Conservation (phyloP, 1,284 basidiomycete species). For the Leccinum huronense region DNA sequence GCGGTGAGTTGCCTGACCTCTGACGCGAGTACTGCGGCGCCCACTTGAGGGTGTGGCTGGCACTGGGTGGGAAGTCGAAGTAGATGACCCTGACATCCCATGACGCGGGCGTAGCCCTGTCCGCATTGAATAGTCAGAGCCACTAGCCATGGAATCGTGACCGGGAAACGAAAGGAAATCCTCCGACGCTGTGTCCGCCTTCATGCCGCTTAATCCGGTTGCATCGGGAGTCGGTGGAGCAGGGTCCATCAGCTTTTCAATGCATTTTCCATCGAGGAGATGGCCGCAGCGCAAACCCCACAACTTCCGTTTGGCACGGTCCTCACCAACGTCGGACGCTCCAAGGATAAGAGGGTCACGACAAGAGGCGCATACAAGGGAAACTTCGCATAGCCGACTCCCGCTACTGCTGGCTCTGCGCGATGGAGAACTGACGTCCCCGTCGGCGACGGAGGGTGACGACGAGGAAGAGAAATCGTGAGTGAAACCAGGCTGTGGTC, state of each 20-base stretch:
- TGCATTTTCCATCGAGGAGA: slow-evolving; percentile 71
- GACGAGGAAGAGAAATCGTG: slow-evolving; percentile 53
- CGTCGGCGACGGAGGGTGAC: slow-evolving; percentile 29
- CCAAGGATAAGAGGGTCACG: slow-evolving; percentile 52
- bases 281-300: slow-evolving; percentile 76
- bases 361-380: slow-evolving; percentile 64
- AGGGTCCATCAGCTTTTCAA: slow-evolving; percentile 55
- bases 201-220: slow-evolving; percentile 32
- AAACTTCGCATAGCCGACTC: slow-evolving; percentile 26
- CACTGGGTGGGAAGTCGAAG: slow-evolving; percentile 16
- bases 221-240: slow-evolving; percentile 15
- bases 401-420: slow-evolving; percentile 22
- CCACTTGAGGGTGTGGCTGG: slow-evolving; percentile 6
- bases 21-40: slow-evolving; percentile 8
- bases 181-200: slow-evolving; percentile 2
- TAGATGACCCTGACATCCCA: slow-evolving; percentile 12
- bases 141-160: slow-evolving; percentile 32
- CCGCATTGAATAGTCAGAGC: slow-evolving; percentile 41
- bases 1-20: slow-evolving; percentile 17
- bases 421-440: slow-evolving; percentile 21
- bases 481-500: slow-evolving; percentile 57
- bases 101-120: slow-evolving; percentile 53
- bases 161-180: slow-evolving; percentile 7
- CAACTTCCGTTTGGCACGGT: slow-evolving; percentile 43
- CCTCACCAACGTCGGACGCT: slow-evolving; percentile 37